A percentile compares a stretch with the other conserved stretches of the same genome.
Evolutionary conservation across 768 basidiomycete species (phyloP).

Genomic region (Tylopilus balloui): DNA sequence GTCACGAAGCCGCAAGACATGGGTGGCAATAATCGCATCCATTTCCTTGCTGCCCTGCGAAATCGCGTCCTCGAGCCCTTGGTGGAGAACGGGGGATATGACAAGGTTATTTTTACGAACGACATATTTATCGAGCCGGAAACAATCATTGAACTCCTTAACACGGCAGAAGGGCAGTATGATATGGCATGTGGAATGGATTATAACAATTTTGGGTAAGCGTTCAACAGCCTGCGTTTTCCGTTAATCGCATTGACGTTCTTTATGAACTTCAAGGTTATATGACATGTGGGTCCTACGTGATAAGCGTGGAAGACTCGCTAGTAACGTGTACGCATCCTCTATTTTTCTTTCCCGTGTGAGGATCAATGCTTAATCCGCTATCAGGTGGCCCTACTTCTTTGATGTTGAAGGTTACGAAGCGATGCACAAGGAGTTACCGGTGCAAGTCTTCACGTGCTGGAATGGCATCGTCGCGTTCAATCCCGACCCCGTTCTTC

Average conservation of each 20-base stretch:
- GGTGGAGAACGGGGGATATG: constrained; percentile 32
- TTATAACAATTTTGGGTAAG: constrained; percentile 32
- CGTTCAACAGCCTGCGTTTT: neutral
- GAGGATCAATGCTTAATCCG: neutral
- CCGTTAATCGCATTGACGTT: neutral
- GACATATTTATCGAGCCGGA: constrained; percentile 41
- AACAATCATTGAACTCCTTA: constrained; percentile 36
- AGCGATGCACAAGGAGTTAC: constrained; percentile 35
- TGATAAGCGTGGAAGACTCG: constrained; percentile 16
- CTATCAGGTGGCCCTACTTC: constrained; percentile 38
- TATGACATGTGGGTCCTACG: constrained; percentile 25
- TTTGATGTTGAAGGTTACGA: constrained; percentile 34
- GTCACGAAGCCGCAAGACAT: constrained; percentile 8
- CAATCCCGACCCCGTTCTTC: constrained; percentile 38
- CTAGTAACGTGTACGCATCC: constrained; percentile 10
- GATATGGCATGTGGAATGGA: constrained; percentile 45
- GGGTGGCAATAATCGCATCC: neutral
- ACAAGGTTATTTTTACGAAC: constrained; percentile 40
- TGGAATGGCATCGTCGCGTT: constrained; percentile 46
- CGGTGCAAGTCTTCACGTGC: constrained; percentile 42
- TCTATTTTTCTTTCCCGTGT: neutral
- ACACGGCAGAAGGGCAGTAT: constrained; percentile 36
- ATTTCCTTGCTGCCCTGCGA: constrained; percentile 27
- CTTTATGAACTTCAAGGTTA: constrained; percentile 10
- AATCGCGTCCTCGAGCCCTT: constrained; percentile 42